phyloP scores from a whole-genome alignment of 441 rosid genomes.

The Arabidopsis hybrid region DNA sequence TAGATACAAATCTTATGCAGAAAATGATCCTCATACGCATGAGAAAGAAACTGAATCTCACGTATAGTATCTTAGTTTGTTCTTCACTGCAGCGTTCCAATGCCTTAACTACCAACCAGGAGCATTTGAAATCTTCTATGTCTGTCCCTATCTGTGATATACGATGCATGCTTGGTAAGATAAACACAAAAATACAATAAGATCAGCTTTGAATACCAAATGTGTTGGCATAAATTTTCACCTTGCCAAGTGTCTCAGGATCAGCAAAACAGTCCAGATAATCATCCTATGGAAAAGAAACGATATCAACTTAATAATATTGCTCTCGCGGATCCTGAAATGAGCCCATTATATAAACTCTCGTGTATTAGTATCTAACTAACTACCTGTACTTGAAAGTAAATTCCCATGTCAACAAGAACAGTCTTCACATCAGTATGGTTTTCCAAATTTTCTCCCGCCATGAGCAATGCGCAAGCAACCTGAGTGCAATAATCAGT shows the following conservation, averaged over 20 bases:
- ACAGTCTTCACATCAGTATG: constrained; percentile 70
- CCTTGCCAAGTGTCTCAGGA: constrained; percentile 87
- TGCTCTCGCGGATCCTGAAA: not conserved
- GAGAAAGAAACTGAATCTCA: constrained; percentile 46
- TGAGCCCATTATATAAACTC: not conserved
- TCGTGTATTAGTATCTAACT: constrained; percentile 2
- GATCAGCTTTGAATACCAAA: not conserved
- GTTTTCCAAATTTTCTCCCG: constrained; percentile 80
- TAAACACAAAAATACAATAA: constrained; percentile 15
- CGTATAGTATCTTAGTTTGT: constrained; percentile 72
- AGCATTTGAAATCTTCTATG: constrained; percentile 93
- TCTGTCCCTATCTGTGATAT: constrained; percentile 82
- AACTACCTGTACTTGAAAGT: constrained; percentile 82
- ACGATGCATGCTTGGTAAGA: constrained; percentile 13
- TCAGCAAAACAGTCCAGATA: constrained; percentile 88
- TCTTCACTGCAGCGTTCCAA: constrained; percentile 73
- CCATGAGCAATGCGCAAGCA: constrained; percentile 87
- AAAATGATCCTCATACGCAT: not conserved
- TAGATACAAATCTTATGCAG: not conserved
- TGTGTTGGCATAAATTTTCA: constrained; percentile 36
- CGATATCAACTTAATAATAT: constrained; percentile 7
- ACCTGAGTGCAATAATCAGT: constrained; percentile 47
- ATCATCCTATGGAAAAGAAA: constrained; percentile 64
- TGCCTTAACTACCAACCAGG: constrained; percentile 92
- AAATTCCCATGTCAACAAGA: constrained; percentile 88